Conservation (phyloP, 176 grass and related monocot genomes). For the Oryza officinalis region DNA sequence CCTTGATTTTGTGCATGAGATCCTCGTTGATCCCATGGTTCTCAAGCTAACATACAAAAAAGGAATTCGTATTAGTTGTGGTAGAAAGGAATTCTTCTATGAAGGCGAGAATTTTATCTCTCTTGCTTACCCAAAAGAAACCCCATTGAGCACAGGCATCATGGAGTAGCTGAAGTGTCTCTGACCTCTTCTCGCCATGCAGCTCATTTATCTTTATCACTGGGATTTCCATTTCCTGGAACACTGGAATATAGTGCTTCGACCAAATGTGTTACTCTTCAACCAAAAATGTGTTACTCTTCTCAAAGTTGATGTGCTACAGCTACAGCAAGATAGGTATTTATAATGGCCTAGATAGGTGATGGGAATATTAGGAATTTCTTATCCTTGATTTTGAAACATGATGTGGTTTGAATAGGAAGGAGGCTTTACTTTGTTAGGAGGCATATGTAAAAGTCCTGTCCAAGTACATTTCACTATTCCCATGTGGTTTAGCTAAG, state of each 20-base stretch:
- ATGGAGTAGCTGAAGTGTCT: constrained; percentile 59
- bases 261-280: constrained; percentile 14
- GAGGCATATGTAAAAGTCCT: constrained; percentile 26
- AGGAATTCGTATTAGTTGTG: constrained; percentile 8
- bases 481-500: constrained; percentile 45
- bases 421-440: constrained; percentile 34
- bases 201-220: constrained; percentile 61
- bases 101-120: constrained; percentile 16
- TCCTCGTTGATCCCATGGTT: constrained; percentile 57
- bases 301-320: constrained; percentile 38
- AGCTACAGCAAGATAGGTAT: constrained; percentile 35
- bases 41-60: constrained; percentile 48
- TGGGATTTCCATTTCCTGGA: constrained; percentile 56
- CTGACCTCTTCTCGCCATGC: constrained; percentile 43
- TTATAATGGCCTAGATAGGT: constrained; percentile 38
- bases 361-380: constrained; percentile 27
- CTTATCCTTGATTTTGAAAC: constrained; percentile 18
- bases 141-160: constrained; percentile 63
- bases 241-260: constrained; percentile 8
- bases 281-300: neutral
- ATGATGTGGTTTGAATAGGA: constrained; percentile 25
- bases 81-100: constrained; percentile 16
- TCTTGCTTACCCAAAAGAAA: constrained; percentile 69
- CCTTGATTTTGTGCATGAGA: constrained; percentile 55
- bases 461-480: constrained; percentile 47